Evolutionary conservation across 2,329 filamentous ascomycete species (phyloP).

Genomic region (Emmonsiellopsis sp.): DNA sequence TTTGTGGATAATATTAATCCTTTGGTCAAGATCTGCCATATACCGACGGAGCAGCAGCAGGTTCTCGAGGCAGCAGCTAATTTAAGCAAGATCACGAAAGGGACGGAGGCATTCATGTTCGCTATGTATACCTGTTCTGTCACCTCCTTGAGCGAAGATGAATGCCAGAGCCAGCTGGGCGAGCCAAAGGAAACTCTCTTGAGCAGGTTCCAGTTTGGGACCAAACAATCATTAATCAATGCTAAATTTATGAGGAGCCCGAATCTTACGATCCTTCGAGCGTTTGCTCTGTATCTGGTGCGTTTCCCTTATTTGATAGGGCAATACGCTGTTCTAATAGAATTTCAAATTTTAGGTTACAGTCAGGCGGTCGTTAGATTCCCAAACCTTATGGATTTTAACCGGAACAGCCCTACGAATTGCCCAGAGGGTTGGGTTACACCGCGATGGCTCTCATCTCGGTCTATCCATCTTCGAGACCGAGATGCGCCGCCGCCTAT

Average conservation of each 20-base stretch:
- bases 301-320: constrained; percentile 15
- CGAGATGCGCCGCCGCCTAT: constrained; percentile 62
- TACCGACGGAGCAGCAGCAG: constrained; percentile 58
- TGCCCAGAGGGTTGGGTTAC: constrained; percentile 60
- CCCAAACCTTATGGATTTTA: constrained; percentile 19
- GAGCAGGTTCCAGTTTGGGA: constrained; percentile 35
- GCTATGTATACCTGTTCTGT: constrained; percentile 59
- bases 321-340: neutral
- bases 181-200: constrained; percentile 31
- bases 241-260: constrained; percentile 33
- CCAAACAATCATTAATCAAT: constrained; percentile 40
- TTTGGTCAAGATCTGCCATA: constrained; percentile 60
- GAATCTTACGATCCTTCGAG: constrained; percentile 41
- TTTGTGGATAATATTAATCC: constrained; percentile 68
- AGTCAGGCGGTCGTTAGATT: constrained; percentile 3
- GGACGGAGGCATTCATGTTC: constrained; percentile 38
- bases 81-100: constrained; percentile 38
- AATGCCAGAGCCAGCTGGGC: constrained; percentile 40
- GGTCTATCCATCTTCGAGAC: constrained; percentile 46
- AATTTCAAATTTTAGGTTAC: constrained; percentile 31
- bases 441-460: constrained; percentile 49
- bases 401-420: constrained; percentile 59
- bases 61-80: constrained; percentile 51
- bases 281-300: constrained; percentile 47
- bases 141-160: constrained; percentile 46